A percentile compares a stretch with the other conserved stretches of the same genome.
phyloP scores from a whole-genome alignment of 1,284 basidiomycete species.

The Microbotryomycetes sp. region DNA sequence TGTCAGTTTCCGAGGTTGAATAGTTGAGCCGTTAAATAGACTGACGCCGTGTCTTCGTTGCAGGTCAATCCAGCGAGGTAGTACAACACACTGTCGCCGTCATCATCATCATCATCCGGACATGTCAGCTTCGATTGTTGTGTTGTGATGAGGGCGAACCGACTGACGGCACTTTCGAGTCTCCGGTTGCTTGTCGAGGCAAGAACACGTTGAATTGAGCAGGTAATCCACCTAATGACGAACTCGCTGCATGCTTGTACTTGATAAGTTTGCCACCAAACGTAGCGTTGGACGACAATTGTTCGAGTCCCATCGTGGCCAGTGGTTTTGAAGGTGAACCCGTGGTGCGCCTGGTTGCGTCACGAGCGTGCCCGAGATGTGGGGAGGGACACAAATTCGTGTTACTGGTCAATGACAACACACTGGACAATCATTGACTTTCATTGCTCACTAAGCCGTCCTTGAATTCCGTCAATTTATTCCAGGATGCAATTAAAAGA shows the following conservation, averaged over 20 bases:
- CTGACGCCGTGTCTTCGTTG: conserved; percentile 88
- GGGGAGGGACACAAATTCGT: too few relatives aligned
- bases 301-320: conserved; percentile 51
- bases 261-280: conserved; percentile 75
- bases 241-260: conserved; percentile 79
- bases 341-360: too few relatives aligned
- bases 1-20: not conserved
- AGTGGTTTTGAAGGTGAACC: too few relatives aligned
- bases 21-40: not conserved
- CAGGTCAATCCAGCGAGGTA: conserved; percentile 93
- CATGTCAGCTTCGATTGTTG: too few relatives aligned
- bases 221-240: conserved; percentile 67
- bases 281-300: conserved; percentile 67
- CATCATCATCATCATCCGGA: not conserved
- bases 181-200: conserved; percentile 55
- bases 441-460: too few relatives aligned
- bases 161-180: conserved; percentile 51
- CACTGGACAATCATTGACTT: too few relatives aligned
- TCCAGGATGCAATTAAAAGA: too few relatives aligned
- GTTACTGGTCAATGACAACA: too few relatives aligned
- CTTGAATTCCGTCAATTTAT: too few relatives aligned
- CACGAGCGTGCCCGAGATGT: too few relatives aligned
- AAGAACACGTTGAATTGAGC: conserved; percentile 87
- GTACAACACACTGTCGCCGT: conserved; percentile 49
- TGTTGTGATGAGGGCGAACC: not conserved